A percentile compares a stretch with the other conserved stretches of the same genome.
phyloP scores from a whole-genome alignment of 148 eudicot genomes.

The Suaeda aralocaspica region DNA sequence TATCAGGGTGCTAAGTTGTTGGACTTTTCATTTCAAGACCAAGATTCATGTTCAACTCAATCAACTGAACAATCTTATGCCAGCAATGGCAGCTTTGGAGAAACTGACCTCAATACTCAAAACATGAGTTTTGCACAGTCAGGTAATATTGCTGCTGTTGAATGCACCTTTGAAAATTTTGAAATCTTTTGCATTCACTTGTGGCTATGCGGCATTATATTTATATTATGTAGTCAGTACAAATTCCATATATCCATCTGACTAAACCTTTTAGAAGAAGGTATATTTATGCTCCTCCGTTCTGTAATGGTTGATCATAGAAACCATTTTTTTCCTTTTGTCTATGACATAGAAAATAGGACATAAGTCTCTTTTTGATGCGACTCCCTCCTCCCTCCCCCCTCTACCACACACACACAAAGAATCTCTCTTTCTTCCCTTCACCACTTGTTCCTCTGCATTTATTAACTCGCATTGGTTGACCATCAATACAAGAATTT shows the following conservation, averaged over 20 bases:
- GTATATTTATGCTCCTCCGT: not conserved
- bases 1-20: slow-evolving; percentile 32
- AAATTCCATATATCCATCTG: not conserved
- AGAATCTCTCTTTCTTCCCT: no score
- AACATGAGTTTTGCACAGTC: slow-evolving; percentile 28
- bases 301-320: not conserved
- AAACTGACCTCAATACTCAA: slow-evolving; percentile 31
- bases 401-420: no score
- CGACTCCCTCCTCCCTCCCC: no score
- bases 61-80: slow-evolving; percentile 57
- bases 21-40: slow-evolving; percentile 51
- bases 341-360: not conserved
- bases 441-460: no score
- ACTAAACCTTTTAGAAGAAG: not conserved
- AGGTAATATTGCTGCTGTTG: slow-evolving; percentile 25
- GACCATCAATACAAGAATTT: not conserved
- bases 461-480: not conserved
- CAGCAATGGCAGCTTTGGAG: slow-evolving; percentile 36
- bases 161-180: not conserved
- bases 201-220: no score
- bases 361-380: not conserved
- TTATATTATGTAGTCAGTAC: no score
- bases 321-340: slow-evolving; percentile 6
- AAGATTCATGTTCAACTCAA: slow-evolving; percentile 67
- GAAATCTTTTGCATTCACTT: no score